These are phyloP conservation scores for Kalmusia sp. DNA, from an alignment of 2,329 filamentous ascomycete species.

Conservation along the genomic window DNA sequence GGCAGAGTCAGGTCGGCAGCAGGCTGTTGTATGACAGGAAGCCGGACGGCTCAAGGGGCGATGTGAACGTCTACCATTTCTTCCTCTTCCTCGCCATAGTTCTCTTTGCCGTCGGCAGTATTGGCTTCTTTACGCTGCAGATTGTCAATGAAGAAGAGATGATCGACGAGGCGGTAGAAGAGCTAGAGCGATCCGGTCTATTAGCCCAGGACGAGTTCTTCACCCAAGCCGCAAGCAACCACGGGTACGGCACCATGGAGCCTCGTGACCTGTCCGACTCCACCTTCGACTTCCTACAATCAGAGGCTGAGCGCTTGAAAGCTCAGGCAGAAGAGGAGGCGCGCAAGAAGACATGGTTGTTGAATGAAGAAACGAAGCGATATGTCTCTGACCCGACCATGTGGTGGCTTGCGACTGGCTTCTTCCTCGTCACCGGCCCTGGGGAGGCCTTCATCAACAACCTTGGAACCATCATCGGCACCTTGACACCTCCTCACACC, in stretches of 20 bases:
- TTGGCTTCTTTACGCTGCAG: constrained; percentile 76
- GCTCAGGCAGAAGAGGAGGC: constrained; percentile 60
- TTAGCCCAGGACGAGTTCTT: constrained; percentile 79
- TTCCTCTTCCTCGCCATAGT: constrained; percentile 83
- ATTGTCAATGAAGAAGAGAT: constrained; percentile 86
- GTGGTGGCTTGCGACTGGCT: constrained; percentile 92
- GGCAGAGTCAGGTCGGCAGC: constrained; percentile 88
- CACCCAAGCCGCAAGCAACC: constrained; percentile 59
- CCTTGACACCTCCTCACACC: constrained; percentile 72
- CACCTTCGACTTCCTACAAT: constrained; percentile 53
- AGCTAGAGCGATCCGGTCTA: constrained; percentile 87
- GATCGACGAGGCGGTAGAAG: constrained; percentile 88
- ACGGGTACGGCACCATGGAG: constrained; percentile 69
- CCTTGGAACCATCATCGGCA: constrained; percentile 89
- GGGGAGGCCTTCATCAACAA: constrained; percentile 99
- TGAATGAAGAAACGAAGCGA: constrained; percentile 86
- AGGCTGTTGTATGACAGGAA: constrained; percentile 74
- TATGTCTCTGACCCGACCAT: constrained; percentile 91
- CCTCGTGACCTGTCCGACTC: constrained; percentile 55
- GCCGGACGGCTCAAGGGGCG: constrained; percentile 66
- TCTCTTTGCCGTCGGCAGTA: constrained; percentile 72
- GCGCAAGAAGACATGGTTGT: constrained; percentile 84
- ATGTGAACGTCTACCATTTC: constrained; percentile 79
- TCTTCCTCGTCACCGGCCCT: constrained; percentile 91
- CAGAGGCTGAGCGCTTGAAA: constrained; percentile 55